Base-by-base conservation (phyloP, 1,139 yeast species). In the Nakaseomyces sp. region DNA sequence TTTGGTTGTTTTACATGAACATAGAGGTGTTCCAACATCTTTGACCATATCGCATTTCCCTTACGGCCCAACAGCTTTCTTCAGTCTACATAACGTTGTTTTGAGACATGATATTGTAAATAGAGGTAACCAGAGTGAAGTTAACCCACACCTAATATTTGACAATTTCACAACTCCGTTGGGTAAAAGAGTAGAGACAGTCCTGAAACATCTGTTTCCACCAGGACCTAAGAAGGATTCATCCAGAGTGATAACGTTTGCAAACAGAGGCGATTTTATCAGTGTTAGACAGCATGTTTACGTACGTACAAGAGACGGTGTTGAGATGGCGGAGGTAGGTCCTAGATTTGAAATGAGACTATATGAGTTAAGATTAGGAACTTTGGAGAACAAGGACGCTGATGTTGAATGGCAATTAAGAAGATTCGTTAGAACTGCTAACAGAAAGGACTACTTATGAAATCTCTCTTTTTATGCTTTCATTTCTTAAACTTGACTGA, bases 321-420 rank as follows among this genome's bases (percentile, higher is more conserved):
- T 88, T 3, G 98, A 91, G 61, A 68, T 91, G 49, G 91, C 96
- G 50, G 99, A 91, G 61, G 84, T 93, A 33, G 99, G 99, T 0
- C 99, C 99, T n/a, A 71, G 99, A 49, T 91, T 91, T 58, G 98
- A 93, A 66, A 88, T 91, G 97, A 78, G 88, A 62, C 68, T 91
- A 50, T 91, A 79, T 61, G 96, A 91, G 62, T 69, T 93, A 50
- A 77, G 81, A 59, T 71, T 93, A 53, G 97, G 99, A 3, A 85
- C 95, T 42, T 69, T 91, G 50, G 98, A 91, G 57, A 87, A 89
- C 63, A 85, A 85, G 67, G 97, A 93, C 64, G 96, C 96, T n/a
- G 98, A 91, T 58, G 79, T 87, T 25, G 99, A 91, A 65, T 91
- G 98, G 98, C 87, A 86, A 69, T 70, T 86, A 56, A 77, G 95